These are phyloP conservation scores for Macrophomina pseudophaseolina DNA, from an alignment of 2,329 filamentous ascomycete species.

Conservation along the genomic window DNA sequence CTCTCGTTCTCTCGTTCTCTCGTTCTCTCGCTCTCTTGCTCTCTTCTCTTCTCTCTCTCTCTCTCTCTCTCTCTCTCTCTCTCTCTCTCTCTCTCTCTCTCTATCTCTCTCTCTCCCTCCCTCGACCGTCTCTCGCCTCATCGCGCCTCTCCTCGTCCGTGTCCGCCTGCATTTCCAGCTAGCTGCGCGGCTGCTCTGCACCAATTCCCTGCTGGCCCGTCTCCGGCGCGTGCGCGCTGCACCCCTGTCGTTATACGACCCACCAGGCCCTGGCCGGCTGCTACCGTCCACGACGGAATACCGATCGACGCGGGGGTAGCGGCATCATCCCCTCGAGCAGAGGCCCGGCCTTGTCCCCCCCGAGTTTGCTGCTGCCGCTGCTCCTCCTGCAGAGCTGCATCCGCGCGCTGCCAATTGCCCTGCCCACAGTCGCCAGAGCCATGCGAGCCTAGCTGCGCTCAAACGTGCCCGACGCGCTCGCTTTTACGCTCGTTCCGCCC, in stretches of 20 bases:
- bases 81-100: not conserved
- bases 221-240: constrained; percentile 8
- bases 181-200: not conserved
- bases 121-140: too few species aligned
- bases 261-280: not conserved
- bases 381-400: constrained; percentile 5
- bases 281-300: not conserved
- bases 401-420: not conserved
- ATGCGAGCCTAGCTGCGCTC: constrained; percentile 12
- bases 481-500: not conserved
- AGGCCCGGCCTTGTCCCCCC: constrained; percentile 21
- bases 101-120: too few species aligned
- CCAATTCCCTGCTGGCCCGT: not conserved
- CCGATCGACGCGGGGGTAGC: constrained; percentile 23
- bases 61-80: too few species aligned
- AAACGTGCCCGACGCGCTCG: constrained; percentile 4
- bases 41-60: not conserved
- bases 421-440: not conserved
- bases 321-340: constrained; percentile 16
- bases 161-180: not conserved
- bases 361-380: constrained; percentile 10
- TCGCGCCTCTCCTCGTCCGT: too few species aligned
- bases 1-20: too few species aligned
- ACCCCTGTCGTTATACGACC: not conserved
- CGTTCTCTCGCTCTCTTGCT: not conserved